Evolutionary conservation across 352 stramenopile species (phyloP).

Genomic region (Globisporangium acanthophoron): DNA sequence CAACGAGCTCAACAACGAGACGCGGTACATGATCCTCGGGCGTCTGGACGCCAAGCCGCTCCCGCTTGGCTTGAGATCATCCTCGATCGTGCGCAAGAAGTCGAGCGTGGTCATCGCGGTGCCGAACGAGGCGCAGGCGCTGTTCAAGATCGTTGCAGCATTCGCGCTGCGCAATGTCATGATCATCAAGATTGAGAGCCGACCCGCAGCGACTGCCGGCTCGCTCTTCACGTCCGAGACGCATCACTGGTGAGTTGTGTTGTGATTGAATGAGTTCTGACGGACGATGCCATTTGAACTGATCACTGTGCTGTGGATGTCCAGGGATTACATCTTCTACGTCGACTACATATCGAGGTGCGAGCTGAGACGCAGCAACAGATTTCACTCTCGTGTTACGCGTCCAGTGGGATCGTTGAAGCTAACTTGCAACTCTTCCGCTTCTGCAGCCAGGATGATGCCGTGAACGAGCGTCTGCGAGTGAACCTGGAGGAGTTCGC

Average conservation of each 20-base stretch:
- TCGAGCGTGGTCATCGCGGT: conserved; percentile 66
- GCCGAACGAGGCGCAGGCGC: conserved; percentile 58
- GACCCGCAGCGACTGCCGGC: conserved; percentile 54
- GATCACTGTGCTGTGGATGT: background rate
- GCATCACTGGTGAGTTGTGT: conserved; percentile 41
- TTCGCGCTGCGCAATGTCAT: conserved; percentile 73
- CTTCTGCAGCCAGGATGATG: conserved; percentile 17
- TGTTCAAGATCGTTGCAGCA: conserved; percentile 76
- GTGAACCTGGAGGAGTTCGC: conserved; percentile 68
- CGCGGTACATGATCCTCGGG: conserved; percentile 69
- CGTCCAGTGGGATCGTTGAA: too few relatives aligned
- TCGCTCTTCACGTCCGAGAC: conserved; percentile 60
- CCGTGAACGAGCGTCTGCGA: conserved; percentile 46
- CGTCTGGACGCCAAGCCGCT: conserved; percentile 36
- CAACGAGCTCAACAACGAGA: conserved; percentile 68
- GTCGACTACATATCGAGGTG: conserved; percentile 66
- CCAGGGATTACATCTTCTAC: conserved; percentile 79
- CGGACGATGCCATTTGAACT: too few relatives aligned
- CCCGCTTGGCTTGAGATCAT: conserved; percentile 19
- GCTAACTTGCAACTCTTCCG: background rate
- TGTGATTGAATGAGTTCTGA: background rate
- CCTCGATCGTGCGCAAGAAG: conserved; percentile 33
- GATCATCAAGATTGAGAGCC: conserved; percentile 81
- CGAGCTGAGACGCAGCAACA: conserved; percentile 7
- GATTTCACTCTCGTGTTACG: too few relatives aligned